A percentile compares a stretch with the other conserved stretches of the same genome.
These are phyloP conservation scores for Microcyclospora pomicola DNA, from an alignment of 2,329 filamentous ascomycete species.

Conservation along the genomic window DNA sequence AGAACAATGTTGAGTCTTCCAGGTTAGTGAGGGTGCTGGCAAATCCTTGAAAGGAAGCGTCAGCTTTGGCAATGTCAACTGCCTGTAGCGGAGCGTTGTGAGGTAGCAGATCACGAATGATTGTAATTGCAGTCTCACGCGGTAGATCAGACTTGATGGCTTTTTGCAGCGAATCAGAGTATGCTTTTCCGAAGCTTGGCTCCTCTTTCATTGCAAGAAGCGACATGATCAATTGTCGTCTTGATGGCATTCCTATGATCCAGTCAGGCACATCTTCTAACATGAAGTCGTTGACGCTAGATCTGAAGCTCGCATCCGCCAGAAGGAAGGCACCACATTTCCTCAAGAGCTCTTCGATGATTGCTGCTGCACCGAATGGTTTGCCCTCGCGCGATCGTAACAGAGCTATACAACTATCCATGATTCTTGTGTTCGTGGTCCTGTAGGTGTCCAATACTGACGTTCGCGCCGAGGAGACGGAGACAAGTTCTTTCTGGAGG, in stretches of 20 bases:
- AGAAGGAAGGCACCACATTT: constrained; percentile 29
- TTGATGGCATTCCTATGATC: constrained; percentile 51
- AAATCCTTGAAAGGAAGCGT: constrained; percentile 24
- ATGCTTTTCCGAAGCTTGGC: constrained; percentile 21
- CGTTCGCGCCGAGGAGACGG: constrained; percentile 11
- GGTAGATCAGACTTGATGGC: constrained; percentile 11
- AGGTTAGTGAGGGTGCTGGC: constrained; percentile 9
- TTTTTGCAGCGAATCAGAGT: constrained; percentile 8
- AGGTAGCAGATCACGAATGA: constrained; percentile 18
- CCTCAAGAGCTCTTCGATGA: constrained; percentile 40
- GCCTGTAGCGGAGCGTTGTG: constrained; percentile 23
- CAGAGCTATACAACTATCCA: constrained; percentile 37
- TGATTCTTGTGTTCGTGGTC: constrained; percentile 28
- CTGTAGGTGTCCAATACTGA: constrained; percentile 12
- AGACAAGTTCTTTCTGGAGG: constrained; percentile 33
- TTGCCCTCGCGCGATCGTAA: constrained; percentile 46
- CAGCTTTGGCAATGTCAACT: constrained; percentile 22
- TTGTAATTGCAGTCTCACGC: constrained; percentile 8
- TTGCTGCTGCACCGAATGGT: constrained; percentile 49
- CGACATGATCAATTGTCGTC: constrained; percentile 49
- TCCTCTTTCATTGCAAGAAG: constrained; percentile 37
- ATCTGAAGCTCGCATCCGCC: constrained; percentile 29
- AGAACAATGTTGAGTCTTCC: constrained; percentile 3
- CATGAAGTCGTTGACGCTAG: constrained; percentile 33
- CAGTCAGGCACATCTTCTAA: constrained; percentile 43